Conservation (phyloP, 73 alveolate genomes). For the Paramecium tetraurelia region DNA sequence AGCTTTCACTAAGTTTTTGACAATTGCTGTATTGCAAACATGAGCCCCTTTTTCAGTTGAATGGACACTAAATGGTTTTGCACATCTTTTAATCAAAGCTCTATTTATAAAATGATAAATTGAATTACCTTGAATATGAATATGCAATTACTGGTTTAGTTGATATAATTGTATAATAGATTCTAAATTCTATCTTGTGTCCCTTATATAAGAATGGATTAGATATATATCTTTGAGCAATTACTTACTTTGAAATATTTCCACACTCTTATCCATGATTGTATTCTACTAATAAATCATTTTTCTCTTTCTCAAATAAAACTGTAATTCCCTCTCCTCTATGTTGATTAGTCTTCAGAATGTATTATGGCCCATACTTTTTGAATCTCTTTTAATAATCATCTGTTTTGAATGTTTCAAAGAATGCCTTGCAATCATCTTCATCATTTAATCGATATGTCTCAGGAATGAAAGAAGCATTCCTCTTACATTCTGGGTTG, state of each 20-base stretch:
- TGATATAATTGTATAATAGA: slow-evolving; percentile 44
- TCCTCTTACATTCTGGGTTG: slow-evolving; percentile 38
- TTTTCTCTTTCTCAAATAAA: not conserved
- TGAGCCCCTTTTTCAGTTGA: slow-evolving; percentile 56
- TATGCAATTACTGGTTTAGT: slow-evolving; percentile 59
- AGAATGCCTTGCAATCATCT: slow-evolving; percentile 54
- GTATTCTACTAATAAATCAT: not conserved
- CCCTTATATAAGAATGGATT: slow-evolving; percentile 54
- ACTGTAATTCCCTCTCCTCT: slow-evolving; percentile 61
- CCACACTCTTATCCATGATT: slow-evolving; percentile 55
- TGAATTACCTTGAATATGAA: slow-evolving; percentile 12
- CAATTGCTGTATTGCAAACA: slow-evolving; percentile 57
- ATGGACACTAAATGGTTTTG: slow-evolving; percentile 31
- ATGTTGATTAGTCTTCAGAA: slow-evolving; percentile 30
- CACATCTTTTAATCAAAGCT: slow-evolving; percentile 55
- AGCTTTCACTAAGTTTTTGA: not conserved
- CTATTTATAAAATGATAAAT: not conserved
- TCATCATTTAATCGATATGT: slow-evolving; percentile 46
- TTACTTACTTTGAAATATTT: not conserved
- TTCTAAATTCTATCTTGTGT: slow-evolving; percentile 54
- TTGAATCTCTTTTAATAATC: slow-evolving; percentile 16
- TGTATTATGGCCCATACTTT: slow-evolving; percentile 43
- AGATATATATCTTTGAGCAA: slow-evolving; percentile 46
- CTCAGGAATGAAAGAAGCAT: slow-evolving; percentile 52
- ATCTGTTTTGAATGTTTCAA: not conserved